Base-by-base conservation (phyloP, 805 yeast species). In the Helenozyma rhizophorensis region DNA sequence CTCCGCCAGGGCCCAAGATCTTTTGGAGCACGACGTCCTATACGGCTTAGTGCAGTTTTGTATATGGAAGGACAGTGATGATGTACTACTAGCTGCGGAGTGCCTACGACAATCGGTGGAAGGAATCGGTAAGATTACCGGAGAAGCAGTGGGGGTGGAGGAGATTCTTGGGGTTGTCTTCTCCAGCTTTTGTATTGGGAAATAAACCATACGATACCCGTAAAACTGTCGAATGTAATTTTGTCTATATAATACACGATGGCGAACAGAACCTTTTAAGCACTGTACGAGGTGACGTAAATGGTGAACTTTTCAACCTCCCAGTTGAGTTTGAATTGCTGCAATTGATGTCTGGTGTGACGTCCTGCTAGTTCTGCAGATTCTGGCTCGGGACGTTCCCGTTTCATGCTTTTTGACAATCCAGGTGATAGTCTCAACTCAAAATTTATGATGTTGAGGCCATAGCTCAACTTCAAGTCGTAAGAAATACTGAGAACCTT, bases 121-220 rank as follows among this genome's bases (percentile, higher is more conserved):
- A 10, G 96, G 96, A 0, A 83, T 93, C 23, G 97, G 97, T 0
- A 84, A 80, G 50, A 83, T 93, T 16, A 89, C 97, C 0, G 98
- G 97, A 1, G 83, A 84, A 24, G 74, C 86, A 0, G 77, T 90
- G 10, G 95, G 95, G 0, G 71, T 89, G 0, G 97, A 93, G 47
- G 97, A 93, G 51, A 78, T 93, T 1, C 63, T 93, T 4, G 96
- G 93, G 1, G 90, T 85, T 1, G 93, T 93, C 0, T 93, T 93
- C 52, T 80, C 95, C 2, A 83, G 78, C 40, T 93, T 93, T 54
- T 93, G 98, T 57, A 87, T 93, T 14, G 98, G 98, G 0, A 90
- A 90, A 56, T 90, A 62, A 44, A 22, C 16, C 7, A 9, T 11
- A 6, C 16, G 11, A n/a, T n/a, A n/a, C n/a, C n/a, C n/a, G n/a